A percentile compares a stretch with the other conserved stretches of the same genome.
phyloP scores from a whole-genome alignment of 306 rosid genomes.

The Pyrus bretschneideri region DNA sequence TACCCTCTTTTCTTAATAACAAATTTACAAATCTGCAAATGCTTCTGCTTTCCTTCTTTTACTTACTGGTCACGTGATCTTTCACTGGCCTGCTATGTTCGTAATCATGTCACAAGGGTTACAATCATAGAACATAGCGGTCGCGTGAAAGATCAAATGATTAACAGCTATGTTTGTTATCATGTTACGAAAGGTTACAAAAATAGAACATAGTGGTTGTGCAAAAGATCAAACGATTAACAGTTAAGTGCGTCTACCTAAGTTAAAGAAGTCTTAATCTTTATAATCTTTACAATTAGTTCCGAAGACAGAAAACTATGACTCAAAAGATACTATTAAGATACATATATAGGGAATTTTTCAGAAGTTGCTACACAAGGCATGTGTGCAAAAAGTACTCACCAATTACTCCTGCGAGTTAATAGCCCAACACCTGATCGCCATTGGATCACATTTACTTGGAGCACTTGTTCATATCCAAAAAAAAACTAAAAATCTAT shows the following conservation, averaged over 20 bases:
- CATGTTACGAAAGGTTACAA: neutral
- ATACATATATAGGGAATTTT: neutral
- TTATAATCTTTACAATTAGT: constrained; percentile 18
- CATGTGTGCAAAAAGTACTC: neutral
- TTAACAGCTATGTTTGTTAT: neutral
- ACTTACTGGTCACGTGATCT: neutral
- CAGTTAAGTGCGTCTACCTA: neutral
- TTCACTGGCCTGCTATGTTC: neutral
- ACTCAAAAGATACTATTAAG: neutral
- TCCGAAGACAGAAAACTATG: constrained; percentile 12
- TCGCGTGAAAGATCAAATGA: neutral
- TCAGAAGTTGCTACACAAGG: neutral
- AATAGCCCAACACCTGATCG: constrained; percentile 1
- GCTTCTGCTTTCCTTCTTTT: neutral
- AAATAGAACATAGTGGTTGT: neutral
- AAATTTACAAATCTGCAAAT: no score
- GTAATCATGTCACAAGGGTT: no score
- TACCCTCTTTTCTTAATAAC: neutral
- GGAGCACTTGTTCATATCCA: neutral
- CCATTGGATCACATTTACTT: neutral
- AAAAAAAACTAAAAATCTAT: constrained; percentile 1
- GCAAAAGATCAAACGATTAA: neutral
- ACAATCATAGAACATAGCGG: no score
- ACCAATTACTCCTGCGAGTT: neutral
- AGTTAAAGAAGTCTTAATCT: neutral